Evolutionary conservation across 208 protist species (phyloP).

Genomic region (Leishmania aethiopica): DNA sequence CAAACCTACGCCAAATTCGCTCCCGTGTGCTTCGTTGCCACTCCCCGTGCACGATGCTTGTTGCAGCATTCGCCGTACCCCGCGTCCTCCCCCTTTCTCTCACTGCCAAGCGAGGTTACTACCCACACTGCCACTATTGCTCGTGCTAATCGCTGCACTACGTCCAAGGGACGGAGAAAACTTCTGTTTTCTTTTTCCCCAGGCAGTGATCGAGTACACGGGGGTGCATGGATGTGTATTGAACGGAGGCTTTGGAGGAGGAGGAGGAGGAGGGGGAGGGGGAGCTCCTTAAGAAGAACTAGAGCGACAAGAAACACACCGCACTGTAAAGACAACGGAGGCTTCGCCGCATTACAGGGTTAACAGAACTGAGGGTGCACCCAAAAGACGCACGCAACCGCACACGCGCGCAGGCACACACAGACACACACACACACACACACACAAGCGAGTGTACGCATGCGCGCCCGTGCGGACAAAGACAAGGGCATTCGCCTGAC

Average conservation of each 20-base stretch:
- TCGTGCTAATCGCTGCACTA: not conserved
- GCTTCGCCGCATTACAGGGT: conserved; percentile 3
- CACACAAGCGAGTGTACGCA: not conserved
- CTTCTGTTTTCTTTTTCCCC: not conserved
- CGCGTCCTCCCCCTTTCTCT: not conserved
- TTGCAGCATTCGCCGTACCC: not conserved
- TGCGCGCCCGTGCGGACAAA: not conserved
- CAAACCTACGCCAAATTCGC: not conserved
- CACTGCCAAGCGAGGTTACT: not conserved
- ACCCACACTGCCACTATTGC: not conserved
- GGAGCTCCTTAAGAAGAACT: not conserved
- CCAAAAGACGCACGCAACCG: not conserved
- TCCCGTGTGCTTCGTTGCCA: not conserved
- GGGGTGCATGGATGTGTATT: not conserved
- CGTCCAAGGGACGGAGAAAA: not conserved
- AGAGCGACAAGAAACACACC: not conserved
- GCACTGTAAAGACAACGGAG: not conserved
- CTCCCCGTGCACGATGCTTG: not conserved
- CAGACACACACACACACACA: too few species aligned
- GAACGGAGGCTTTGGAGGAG: not conserved
- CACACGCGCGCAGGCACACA: not conserved
- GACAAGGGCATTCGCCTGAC: not conserved
- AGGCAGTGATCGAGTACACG: not conserved
- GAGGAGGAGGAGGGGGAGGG: not conserved
- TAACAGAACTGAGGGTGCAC: not conserved